Evolutionary conservation across 2,329 filamentous ascomycete genomes (phyloP), one percentile per base, ranked within the genome.

Genomic region (Gaeumannomyces sp.): DNA sequence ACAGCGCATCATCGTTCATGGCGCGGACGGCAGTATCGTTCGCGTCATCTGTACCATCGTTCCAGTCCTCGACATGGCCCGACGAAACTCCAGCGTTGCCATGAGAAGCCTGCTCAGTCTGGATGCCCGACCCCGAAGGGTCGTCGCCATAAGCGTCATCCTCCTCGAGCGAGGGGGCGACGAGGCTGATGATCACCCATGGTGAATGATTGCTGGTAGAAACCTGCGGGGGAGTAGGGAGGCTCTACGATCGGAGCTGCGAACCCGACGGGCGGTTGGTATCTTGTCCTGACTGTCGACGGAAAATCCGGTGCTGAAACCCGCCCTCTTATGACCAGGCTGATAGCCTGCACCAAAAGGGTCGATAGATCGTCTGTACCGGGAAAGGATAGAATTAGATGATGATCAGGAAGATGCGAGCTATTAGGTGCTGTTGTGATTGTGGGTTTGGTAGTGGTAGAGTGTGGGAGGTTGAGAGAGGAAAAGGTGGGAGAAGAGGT

Each of bases 301-400:
- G 76, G 72, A 63, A 81, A 79, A 65, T 80, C 76, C 14, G 82
- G 81, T 8, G 81, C 82, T 11, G 82, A 84, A 25, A 78, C 76
- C n/a, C 3, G 81, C 78, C 65, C 82, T 74, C 69, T 83, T 84
- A 70, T 85, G 82, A 50, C 73, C 70, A 27, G 60, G 60, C 35
- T 53, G 38, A 33, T 61, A 61, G 33, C 60, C 60, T 35, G 38
- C 38, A 14, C 35, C 38, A 25, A 61, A 45, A n/a, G 60, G 19
- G 38, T 61, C 60, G 19, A 35, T 27, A 16, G 60, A 29, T 61
- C 60, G 38, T 61, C 60, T 61, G 60, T 61, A 27, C 61, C 71
- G 76, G 1, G 72, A 50, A 50, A n/a, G 7, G n/a, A 50, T 7
- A 50, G 16, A 22, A n/a, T 50, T 50, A 50, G 45, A 50, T 10